Base-by-base conservation (phyloP, 495 filamentous ascomycete genomes). In the Trichoderma reesei region DNA sequence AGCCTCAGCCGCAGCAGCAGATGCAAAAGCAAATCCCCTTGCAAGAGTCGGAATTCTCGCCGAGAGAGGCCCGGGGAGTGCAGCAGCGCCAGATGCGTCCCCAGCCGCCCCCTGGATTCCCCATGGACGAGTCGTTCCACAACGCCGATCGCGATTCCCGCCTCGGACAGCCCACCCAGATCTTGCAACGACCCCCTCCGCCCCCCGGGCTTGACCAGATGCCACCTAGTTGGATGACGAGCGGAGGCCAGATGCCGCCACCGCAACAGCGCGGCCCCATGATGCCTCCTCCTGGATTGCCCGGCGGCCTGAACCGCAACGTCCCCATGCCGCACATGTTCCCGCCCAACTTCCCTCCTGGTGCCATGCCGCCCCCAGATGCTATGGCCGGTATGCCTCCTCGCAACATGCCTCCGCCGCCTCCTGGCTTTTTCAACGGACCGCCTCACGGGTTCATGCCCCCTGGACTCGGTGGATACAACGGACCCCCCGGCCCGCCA, bases 131-230 rank as follows among this genome's bases (percentile, higher is more conserved):
- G 18, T 71, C 74, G 59, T 75, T 77, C 64, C 78, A 75, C 59
- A 76, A 72, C 3, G 41, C 67, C 64, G 26, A 76, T 78, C 37
- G 60, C 39, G 65, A 67, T 44, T 71, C 68, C 34, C 73, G 74
- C 46, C 76, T 75, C 31, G 74, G 74, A 31, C 76, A 77, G 62
- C 79, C 79, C 10, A 85, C 81, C 5, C 80, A 83, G 65, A 85
- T 85, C 48, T 72, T 85, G 20, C 81, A 83, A 67, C 80, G 82
- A 13, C 78, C 76, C 11, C 80, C 80, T 48, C 80, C 76, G 14
- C 79, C 79, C 9, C 74, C 77, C 0, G 81, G 79, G 11, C 69
- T 81, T 31, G 79, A 85, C 59, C 79, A 79, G 64, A 79, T 80
- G 71, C 76, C 75, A 64, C 74, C 69, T 10, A 65, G 36, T 16